Base-by-base conservation (phyloP, 345 rosid genomes). In the Gossypium australe region DNA sequence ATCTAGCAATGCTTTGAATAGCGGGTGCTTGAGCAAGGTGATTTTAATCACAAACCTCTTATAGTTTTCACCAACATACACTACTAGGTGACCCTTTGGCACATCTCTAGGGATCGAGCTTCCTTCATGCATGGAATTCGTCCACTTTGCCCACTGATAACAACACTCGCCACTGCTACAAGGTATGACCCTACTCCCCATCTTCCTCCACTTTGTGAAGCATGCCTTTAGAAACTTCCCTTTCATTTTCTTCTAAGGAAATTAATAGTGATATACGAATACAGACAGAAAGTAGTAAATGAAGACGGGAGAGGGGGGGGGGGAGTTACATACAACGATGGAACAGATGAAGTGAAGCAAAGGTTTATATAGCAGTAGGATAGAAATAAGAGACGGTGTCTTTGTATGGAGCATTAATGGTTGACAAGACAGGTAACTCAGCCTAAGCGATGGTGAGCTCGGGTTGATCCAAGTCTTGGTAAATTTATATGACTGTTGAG, bases 1-100 rank as follows among this genome's bases (percentile, higher is more conserved):
- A 77, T 94, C 95, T 69, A 92, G 80, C 86, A 92, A 81, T 61
- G 92, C 92, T 85, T 64, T 84, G 86, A 94, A 88, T 56, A 92
- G 88, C 34, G 97, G 97, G 72, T 94, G 91, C 51, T 84, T 75
- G 77, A 94, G 97, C 64, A 92, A 82, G 64, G 64, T 78, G 69
- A 86, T 76, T 76, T 89, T 90, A 81, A 92, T 89, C 73, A 94
- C 94, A 75, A 83, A 90, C 79, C 97, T 81, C 82, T 71, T 89
- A 80, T 47, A 78, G 27, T 86, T 79, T 20, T 94, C 91, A 1
- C 98, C 98, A 3, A 90, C 97, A 60, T 94, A 92, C 11, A 94
- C 94, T 44, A 82, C 94, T 7, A 92, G 76, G 76, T 92, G 97
- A 66, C 97, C 97, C 75, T 87, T 94, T 5, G 98, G 97, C 2